These are phyloP conservation scores for Coniosporium tulheliwenetii DNA, from an alignment of 2,329 filamentous ascomycete genomes.

Conservation along the genomic window DNA sequence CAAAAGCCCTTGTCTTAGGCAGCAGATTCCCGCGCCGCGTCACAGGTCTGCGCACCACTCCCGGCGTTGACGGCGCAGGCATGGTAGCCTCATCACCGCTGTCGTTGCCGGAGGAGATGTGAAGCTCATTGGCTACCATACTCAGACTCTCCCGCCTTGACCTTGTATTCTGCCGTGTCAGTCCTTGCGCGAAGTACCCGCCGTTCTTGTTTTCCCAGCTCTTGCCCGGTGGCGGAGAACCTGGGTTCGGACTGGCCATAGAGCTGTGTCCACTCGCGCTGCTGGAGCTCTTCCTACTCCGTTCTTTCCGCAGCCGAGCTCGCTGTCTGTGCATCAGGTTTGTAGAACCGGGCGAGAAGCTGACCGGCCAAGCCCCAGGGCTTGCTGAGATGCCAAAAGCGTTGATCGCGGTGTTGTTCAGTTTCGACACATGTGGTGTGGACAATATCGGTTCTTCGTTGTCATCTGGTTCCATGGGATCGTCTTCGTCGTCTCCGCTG, in stretches of 20 bases:
- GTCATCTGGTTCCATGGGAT: constrained; percentile 32
- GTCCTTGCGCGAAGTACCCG: constrained; percentile 39
- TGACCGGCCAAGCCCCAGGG: constrained; percentile 46
- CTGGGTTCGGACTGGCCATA: constrained; percentile 53
- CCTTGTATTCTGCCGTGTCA: constrained; percentile 29
- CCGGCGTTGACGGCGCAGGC: constrained; percentile 38
- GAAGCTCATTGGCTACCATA: constrained; percentile 75
- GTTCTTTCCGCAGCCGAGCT: constrained; percentile 39
- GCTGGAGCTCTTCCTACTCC: constrained; percentile 50
- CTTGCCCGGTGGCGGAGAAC: constrained; percentile 55
- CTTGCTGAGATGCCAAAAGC: constrained; percentile 23
- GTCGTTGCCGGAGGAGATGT: constrained; percentile 66
- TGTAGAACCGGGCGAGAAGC: constrained; percentile 54
- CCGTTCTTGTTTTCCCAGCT: constrained; percentile 36
- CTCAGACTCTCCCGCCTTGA: constrained; percentile 77
- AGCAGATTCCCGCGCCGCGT: constrained; percentile 79
- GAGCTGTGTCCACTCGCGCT: constrained; percentile 56
- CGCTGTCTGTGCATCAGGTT: constrained; percentile 69
- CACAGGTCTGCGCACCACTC: constrained; percentile 68
- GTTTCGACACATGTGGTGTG: constrained; percentile 62
- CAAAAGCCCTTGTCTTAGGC: constrained; percentile 95
- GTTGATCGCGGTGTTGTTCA: constrained; percentile 26
- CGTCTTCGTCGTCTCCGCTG: constrained; percentile 42
- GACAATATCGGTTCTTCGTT: constrained; percentile 57
- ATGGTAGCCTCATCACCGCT: constrained; percentile 52